Evolutionary conservation across 2,329 filamentous ascomycete species (phyloP).

Genomic region (Apiospora koreana): DNA sequence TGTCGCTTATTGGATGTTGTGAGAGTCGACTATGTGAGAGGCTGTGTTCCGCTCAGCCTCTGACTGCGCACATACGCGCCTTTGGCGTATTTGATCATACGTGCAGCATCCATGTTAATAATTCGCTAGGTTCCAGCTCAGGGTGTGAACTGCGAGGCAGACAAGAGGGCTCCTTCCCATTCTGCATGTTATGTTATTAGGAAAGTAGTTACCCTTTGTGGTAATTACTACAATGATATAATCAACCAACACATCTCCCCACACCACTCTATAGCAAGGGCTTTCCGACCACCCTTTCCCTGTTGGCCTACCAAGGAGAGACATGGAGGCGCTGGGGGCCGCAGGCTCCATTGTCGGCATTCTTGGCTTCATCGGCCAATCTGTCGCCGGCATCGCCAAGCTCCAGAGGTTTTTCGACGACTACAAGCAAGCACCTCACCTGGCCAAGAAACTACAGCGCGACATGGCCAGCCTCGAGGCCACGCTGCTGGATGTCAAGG

Average conservation of each 20-base stretch:
- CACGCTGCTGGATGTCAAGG: neutral
- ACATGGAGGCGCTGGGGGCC: neutral
- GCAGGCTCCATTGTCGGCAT: slow-evolving; percentile 1
- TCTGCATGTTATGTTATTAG: neutral
- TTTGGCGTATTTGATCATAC: too few relatives aligned
- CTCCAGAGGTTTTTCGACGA: neutral
- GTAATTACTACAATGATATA: neutral
- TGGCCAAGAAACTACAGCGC: neutral
- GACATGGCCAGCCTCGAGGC: neutral
- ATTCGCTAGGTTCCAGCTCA: too few relatives aligned
- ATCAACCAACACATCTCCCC: neutral
- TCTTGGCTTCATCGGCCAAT: neutral
- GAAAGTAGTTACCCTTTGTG: neutral
- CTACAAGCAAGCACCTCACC: neutral
- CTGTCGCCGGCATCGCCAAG: neutral
- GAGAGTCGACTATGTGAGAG: too few relatives aligned
- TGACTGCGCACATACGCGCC: too few relatives aligned
- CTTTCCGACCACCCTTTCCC: neutral
- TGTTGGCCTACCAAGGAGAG: neutral
- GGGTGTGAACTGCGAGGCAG: neutral
- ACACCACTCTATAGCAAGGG: neutral
- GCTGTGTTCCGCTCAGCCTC: too few relatives aligned
- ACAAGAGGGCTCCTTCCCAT: neutral
- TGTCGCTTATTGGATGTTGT: too few relatives aligned
- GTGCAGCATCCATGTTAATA: too few relatives aligned